A percentile compares a stretch with the other conserved stretches of the same genome.
Conservation (phyloP, 257 asterid genomes). For the Gentiana dahurica region DNA sequence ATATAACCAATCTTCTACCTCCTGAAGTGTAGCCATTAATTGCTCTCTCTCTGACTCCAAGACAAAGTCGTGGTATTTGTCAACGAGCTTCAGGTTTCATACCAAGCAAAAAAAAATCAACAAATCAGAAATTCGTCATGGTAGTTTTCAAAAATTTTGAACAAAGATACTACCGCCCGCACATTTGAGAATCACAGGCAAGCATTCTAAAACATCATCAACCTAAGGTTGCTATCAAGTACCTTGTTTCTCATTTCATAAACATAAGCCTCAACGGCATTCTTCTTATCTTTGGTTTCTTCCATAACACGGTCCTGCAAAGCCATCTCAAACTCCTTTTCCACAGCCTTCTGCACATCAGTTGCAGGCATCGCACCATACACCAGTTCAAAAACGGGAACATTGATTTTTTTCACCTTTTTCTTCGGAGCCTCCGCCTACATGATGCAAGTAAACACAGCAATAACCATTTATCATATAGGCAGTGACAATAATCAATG, state of each 20-base stretch:
- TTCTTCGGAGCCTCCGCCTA: constrained; percentile 72
- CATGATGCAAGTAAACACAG: background rate
- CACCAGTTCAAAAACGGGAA: constrained; percentile 65
- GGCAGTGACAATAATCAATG: background rate
- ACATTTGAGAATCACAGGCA: too few species aligned
- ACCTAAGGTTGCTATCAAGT: background rate
- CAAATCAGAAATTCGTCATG: background rate
- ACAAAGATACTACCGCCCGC: too few species aligned
- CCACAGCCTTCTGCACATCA: constrained; percentile 83
- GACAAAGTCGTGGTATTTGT: constrained; percentile 58
- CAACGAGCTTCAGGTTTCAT: constrained; percentile 38
- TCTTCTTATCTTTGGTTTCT: constrained; percentile 95
- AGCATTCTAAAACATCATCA: too few species aligned
- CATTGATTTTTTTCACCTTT: constrained; percentile 65
- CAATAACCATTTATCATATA: background rate
- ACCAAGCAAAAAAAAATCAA: constrained; percentile 7
- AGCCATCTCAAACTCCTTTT: constrained; percentile 96
- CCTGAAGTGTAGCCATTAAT: constrained; percentile 63
- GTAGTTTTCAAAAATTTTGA: too few species aligned
- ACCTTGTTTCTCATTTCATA: constrained; percentile 94
- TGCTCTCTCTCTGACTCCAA: constrained; percentile 69
- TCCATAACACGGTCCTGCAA: constrained; percentile 98
- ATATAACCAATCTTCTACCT: constrained; percentile 92
- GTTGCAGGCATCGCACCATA: constrained; percentile 58
- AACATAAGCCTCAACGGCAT: constrained; percentile 93